Evolutionary conservation across 306 rosid species (phyloP), one percentile per base, ranked within the genome.

Genomic region (Cucurbita argyrosperma): DNA sequence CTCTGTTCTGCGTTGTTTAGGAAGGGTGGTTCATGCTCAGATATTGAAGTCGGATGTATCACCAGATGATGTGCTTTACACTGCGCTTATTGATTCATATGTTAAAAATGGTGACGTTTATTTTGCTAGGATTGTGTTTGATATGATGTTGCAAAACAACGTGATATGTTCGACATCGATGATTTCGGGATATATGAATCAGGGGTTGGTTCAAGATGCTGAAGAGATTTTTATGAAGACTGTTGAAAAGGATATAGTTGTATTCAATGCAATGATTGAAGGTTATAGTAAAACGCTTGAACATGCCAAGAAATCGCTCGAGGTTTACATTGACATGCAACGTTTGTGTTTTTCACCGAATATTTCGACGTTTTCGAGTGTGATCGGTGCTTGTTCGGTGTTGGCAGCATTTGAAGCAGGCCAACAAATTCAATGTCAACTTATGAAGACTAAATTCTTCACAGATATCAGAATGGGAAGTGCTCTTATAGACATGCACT

Each of bases 231-330:
- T 90, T 49, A 60, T 52, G 63, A 85, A 81, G 74, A 82, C 98
- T 2, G 78, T 80, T 76, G 82, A 77, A 47, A 90, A 85, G 85
- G 98, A 90, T 76, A 59, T 86, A 9, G 98, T 94, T 53, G 92
- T 83, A 12, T 94, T 88, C 79, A 90, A 94, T 85, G 95, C 97
- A 15, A 94, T 90, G 97, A 85, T 94, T 64, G 98, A 94, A 82
- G 98, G 97, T 55, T 94, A 88, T 76, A 94, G 98, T 80, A 89
- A 85, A 86, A 71, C 85, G 11, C 50, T 76, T 21, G 88, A 88
- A 60, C 67, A 78, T 83, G 97, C 88, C 39, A 57, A 57, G 74
- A 89, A 68, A 81, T 88, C 98, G 19, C 71, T 94, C 78, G 90
- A 87, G 15, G 83, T 89, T 82, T 90, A 87, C 74, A 81, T 89